These are phyloP conservation scores for Halophytophthora batemanensis DNA, from an alignment of 352 stramenopile genomes.

Conservation along the genomic window DNA sequence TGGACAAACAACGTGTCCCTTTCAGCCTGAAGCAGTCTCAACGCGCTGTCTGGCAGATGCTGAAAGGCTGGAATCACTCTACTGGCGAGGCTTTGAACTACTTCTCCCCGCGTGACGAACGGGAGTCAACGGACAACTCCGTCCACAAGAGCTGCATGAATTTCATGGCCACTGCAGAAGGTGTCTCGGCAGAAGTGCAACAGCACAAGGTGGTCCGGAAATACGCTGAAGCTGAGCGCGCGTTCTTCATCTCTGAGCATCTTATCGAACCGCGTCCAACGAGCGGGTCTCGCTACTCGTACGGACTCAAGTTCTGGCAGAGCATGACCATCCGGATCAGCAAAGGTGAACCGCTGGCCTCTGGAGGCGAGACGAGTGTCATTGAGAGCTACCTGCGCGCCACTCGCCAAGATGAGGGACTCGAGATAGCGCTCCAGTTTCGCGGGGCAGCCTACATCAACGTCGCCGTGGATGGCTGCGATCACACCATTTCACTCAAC, in stretches of 20 bases:
- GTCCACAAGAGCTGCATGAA: constrained; percentile 9
- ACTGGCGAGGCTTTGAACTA: background rate
- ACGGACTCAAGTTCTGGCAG: background rate
- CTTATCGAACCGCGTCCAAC: background rate
- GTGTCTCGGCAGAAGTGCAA: constrained; percentile 1
- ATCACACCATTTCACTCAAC: constrained; percentile 7
- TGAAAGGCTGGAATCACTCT: background rate
- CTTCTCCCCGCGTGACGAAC: constrained; percentile 5
- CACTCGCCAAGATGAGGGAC: constrained; percentile 1
- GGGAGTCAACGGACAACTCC: constrained; percentile 9
- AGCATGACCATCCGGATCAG: background rate
- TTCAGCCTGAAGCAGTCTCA: constrained; percentile 12
- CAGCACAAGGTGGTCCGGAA: constrained; percentile 13
- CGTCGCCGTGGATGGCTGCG: constrained; percentile 1
- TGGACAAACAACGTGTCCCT: constrained; percentile 19
- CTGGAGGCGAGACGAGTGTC: too few relatives aligned
- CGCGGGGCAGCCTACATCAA: constrained; percentile 9
- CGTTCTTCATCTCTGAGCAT: constrained; percentile 14
- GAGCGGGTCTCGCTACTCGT: background rate
- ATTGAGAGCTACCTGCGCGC: constrained; percentile 9
- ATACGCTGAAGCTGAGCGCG: constrained; percentile 19
- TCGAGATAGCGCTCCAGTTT: constrained; percentile 2
- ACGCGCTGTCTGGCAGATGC: constrained; percentile 10
- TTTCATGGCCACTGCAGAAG: background rate
- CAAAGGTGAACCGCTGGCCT: background rate